Conservation (phyloP, 169 alveolate genomes). For the Cyclospora cayetanensis region DNA sequence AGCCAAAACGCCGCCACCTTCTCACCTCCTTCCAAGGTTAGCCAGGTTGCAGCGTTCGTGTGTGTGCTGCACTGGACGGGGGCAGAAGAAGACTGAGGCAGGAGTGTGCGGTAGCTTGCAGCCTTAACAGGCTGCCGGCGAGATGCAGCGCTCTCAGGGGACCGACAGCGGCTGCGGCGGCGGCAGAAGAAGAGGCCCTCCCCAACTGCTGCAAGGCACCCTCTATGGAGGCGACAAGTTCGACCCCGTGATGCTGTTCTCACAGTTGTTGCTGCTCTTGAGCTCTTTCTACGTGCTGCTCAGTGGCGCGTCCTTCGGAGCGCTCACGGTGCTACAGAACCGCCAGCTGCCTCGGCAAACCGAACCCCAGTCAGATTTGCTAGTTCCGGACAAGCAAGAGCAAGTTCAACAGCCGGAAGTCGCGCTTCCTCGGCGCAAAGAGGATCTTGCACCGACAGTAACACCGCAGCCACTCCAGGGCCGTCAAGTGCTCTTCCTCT, state of each 20-base stretch:
- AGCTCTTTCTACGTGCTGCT: no score
- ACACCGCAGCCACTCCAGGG: not conserved
- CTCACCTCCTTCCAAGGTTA: no score
- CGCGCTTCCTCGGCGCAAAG: not conserved
- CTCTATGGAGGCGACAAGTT: not conserved
- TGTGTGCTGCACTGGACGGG: no score
- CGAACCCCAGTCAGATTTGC: not conserved
- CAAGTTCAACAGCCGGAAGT: not conserved
- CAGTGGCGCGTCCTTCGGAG: not conserved
- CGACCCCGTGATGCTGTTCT: not conserved
- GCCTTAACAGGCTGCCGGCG: no score
- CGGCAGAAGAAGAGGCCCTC: slow-evolving; percentile 6
- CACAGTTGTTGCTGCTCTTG: no score
- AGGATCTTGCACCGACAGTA: not conserved
- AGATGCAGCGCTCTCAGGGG: not conserved
- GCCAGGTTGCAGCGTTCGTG: no score
- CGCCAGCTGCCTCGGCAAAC: not conserved
- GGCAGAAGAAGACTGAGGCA: no score
- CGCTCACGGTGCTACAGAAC: not conserved
- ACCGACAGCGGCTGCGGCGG: not conserved
- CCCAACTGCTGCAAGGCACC: not conserved
- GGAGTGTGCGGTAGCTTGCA: no score
- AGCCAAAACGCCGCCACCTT: no score
- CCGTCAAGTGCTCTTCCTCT: not conserved
- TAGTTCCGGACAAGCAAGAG: not conserved